Base-by-base conservation (phyloP, 768 basidiomycete genomes). In the Naganishia antarctica region DNA sequence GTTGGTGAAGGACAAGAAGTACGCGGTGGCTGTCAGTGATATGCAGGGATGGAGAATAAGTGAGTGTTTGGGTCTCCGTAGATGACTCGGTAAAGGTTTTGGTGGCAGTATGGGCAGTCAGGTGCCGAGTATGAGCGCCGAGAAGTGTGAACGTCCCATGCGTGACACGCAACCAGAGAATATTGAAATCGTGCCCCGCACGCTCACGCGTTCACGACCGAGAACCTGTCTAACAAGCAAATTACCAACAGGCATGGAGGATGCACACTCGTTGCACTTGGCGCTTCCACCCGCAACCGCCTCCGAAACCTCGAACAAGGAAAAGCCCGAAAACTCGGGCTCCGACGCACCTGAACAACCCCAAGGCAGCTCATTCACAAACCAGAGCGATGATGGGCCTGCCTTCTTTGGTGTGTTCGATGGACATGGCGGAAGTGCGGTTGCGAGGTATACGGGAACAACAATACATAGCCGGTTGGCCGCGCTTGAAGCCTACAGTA, bases 21-120 rank as follows among this genome's bases (percentile, higher is more conserved):
- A 75, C 62, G 79, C 77, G 64, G 97, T 86, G 78, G 87, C 84
- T 7, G 83, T 96, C 45, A 87, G 89, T 48, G 93, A 97, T 80
- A 98, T 98, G 94, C 96, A 99, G 79, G 96, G 96, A 72, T 99
- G 96, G 96, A 83, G 96, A 79, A 87, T 98, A 79, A 85, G 94
- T 99, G 73, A 80, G 94, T 87, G 8, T 66, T n/a, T 43, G 45
- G 23, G 45, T 37, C 29, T 50, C 4, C 47, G 12, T 45, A 7
- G 26, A n/a, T n/a, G n/a, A n/a, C n/a, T n/a, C n/a, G n/a, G n/a
- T n/a, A n/a, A n/a, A n/a, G n/a, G n/a, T n/a, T n/a, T n/a, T n/a
- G n/a, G n/a, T n/a, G n/a, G n/a, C n/a, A n/a, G n/a, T n/a, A n/a
- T n/a, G n/a, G n/a, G n/a, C n/a, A n/a, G n/a, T n/a, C n/a, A n/a